These are phyloP conservation scores for Rutstroemia sp. DNA, from an alignment of 2,329 filamentous ascomycete species.

Conservation along the genomic window DNA sequence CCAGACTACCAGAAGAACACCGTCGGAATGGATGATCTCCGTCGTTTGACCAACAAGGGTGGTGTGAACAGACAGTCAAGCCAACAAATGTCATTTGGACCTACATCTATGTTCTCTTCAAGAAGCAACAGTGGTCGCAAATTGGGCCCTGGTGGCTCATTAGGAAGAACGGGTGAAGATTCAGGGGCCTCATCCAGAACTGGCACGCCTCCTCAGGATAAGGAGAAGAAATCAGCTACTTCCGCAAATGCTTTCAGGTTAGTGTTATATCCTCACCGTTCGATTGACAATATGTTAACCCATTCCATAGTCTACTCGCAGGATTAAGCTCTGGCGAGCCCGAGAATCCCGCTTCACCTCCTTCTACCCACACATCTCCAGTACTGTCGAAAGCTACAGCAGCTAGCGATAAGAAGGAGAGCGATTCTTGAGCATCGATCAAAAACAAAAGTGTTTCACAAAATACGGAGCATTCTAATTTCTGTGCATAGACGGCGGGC, in stretches of 20 bases:
- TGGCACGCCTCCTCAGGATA: conserved; percentile 74
- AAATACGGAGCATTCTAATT: conserved; percentile 32
- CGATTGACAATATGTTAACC: conserved; percentile 20
- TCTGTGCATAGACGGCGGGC: conserved; percentile 38
- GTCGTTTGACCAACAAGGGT: conserved; percentile 64
- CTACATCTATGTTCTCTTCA: conserved; percentile 80
- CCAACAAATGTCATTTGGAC: conserved; percentile 62
- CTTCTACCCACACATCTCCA: conserved; percentile 60
- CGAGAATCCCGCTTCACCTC: conserved; percentile 61
- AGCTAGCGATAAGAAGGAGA: conserved; percentile 46
- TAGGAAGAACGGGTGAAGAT: conserved; percentile 71
- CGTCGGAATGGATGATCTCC: conserved; percentile 85
- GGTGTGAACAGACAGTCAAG: conserved; percentile 49
- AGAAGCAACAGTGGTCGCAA: conserved; percentile 85
- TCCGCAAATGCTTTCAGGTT: conserved; percentile 93
- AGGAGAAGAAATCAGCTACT: conserved; percentile 53
- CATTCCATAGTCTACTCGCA: conserved; percentile 41
- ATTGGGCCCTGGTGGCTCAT: conserved; percentile 65
- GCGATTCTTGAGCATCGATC: conserved; percentile 32
- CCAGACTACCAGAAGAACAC: conserved; percentile 67
- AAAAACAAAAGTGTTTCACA: conserved; percentile 32
- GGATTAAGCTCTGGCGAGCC: conserved; percentile 42
- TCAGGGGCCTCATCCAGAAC: conserved; percentile 84
- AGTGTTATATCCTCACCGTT: conserved; percentile 30
- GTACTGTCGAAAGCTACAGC: conserved; percentile 55